Evolutionary conservation across 2,329 filamentous ascomycete species (phyloP).

Genomic region (Beauveria sp.): DNA sequence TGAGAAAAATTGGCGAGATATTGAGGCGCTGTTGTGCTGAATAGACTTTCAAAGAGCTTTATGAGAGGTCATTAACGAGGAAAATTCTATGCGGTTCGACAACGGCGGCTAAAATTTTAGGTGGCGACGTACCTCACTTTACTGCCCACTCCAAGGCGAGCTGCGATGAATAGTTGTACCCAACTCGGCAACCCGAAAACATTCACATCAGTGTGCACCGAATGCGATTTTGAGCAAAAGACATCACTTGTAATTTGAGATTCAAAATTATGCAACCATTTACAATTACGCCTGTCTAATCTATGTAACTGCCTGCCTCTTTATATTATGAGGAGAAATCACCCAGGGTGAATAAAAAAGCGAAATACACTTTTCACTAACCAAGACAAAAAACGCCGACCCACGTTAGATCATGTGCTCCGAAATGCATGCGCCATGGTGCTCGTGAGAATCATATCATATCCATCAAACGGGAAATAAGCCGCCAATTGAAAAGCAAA

Average conservation of each 20-base stretch:
- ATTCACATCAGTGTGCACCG: not conserved
- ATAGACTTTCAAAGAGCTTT: not conserved
- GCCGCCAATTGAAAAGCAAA: not conserved
- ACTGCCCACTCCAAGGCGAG: not conserved
- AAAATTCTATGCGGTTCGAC: conserved; percentile 10
- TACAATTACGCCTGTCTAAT: conserved; percentile 11
- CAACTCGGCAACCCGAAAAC: not conserved
- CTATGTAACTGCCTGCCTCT: conserved; percentile 12
- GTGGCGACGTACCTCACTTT: not conserved
- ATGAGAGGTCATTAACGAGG: not conserved
- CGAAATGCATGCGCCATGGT: conserved; percentile 11
- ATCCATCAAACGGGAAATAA: not conserved
- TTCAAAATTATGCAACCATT: not conserved
- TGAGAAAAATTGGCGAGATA: not conserved
- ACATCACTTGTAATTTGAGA: not conserved
- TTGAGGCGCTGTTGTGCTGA: not conserved
- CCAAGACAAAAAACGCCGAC: conserved; percentile 3
- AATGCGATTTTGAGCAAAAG: not conserved
- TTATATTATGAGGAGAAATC: conserved; percentile 11
- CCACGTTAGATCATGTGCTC: conserved; percentile 8
- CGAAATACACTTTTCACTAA: conserved; percentile 6
- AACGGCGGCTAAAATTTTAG: not conserved
- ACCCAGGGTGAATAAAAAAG: conserved; percentile 1
- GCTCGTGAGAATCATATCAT: conserved; percentile 4
- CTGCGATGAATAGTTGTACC: not conserved